Conservation (phyloP, 768 basidiomycete genomes). For the Amanita muscaria region DNA sequence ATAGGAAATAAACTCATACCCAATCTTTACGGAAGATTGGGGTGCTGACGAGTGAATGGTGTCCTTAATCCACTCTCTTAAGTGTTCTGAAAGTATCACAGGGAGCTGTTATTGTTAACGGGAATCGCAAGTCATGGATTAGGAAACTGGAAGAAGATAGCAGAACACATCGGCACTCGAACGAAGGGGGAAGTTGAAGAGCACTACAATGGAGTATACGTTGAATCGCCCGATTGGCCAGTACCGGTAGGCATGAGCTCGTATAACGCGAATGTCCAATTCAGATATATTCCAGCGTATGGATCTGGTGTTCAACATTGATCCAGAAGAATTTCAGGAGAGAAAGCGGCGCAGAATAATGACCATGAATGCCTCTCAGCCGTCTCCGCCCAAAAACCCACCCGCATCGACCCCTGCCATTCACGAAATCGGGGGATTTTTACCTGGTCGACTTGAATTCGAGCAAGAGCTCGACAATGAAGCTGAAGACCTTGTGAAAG, state of each 20-base stretch:
- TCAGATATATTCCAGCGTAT: constrained; percentile 27
- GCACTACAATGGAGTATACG: constrained; percentile 79
- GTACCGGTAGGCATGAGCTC: constrained; percentile 52
- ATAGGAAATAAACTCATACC: constrained; percentile 93
- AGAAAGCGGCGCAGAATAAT: constrained; percentile 86
- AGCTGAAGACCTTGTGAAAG: constrained; percentile 90
- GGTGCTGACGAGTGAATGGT: constrained; percentile 87
- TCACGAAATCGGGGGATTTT: constrained; percentile 87
- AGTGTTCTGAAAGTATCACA: constrained; percentile 19
- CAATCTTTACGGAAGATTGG: constrained; percentile 93
- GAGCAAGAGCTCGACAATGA: constrained; percentile 98
- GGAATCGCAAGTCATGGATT: constrained; percentile 82
- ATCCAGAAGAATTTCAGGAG: constrained; percentile 78
- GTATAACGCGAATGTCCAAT: constrained; percentile 9
- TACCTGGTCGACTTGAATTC: constrained; percentile 97
- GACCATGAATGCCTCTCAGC: constrained; percentile 53
- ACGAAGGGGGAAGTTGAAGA: constrained; percentile 89
- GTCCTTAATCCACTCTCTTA: neutral
- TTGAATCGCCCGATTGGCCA: constrained; percentile 73
- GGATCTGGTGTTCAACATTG: constrained; percentile 61
- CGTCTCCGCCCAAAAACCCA: constrained; percentile 56
- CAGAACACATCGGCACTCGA: constrained; percentile 89
- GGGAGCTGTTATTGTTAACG: constrained; percentile 84
- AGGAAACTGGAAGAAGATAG: constrained; percentile 95
- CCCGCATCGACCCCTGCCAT: constrained; percentile 86